Evolutionary conservation across 2,329 filamentous ascomycete species (phyloP).

Genomic region (Drechmeria coniospora): DNA sequence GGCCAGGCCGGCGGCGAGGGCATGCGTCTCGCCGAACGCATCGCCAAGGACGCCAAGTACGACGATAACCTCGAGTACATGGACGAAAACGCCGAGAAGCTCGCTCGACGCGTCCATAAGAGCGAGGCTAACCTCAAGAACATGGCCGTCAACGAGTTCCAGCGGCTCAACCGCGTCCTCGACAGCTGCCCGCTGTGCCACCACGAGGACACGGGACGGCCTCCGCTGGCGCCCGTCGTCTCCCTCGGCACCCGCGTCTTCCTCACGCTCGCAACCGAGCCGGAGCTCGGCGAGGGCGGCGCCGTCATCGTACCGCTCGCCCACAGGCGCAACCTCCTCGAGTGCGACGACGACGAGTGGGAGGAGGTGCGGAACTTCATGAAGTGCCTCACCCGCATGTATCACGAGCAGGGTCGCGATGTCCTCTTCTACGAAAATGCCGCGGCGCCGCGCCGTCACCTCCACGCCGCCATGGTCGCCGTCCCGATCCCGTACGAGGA

Average conservation of each 20-base stretch:
- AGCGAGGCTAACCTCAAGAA: conserved; percentile 80
- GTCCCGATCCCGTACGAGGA: conserved; percentile 81
- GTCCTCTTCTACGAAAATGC: conserved; percentile 98
- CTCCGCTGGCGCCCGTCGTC: conserved; percentile 71
- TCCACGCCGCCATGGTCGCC: conserved; percentile 72
- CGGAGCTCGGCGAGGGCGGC: conserved; percentile 69
- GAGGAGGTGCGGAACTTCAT: conserved; percentile 98
- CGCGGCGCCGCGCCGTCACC: conserved; percentile 58
- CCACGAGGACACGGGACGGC: conserved; percentile 62
- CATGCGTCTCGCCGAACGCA: conserved; percentile 71
- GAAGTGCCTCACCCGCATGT: conserved; percentile 89
- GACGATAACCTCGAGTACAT: conserved; percentile 90
- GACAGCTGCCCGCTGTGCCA: conserved; percentile 84
- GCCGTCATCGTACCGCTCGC: conserved; percentile 80
- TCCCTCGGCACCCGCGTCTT: conserved; percentile 77
- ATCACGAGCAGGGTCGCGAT: conserved; percentile 81
- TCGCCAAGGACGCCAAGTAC: conserved; percentile 84
- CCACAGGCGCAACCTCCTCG: conserved; percentile 79
- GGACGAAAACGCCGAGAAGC: conserved; percentile 86
- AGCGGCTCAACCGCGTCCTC: conserved; percentile 74
- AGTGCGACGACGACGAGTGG: conserved; percentile 98
- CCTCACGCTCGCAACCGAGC: conserved; percentile 77
- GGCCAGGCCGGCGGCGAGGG: conserved; percentile 68
- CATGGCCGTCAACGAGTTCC: conserved; percentile 72
- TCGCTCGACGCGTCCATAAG: conserved; percentile 76